phyloP scores from a whole-genome alignment of 768 basidiomycete species.

The Melanogaster broomeanus region DNA sequence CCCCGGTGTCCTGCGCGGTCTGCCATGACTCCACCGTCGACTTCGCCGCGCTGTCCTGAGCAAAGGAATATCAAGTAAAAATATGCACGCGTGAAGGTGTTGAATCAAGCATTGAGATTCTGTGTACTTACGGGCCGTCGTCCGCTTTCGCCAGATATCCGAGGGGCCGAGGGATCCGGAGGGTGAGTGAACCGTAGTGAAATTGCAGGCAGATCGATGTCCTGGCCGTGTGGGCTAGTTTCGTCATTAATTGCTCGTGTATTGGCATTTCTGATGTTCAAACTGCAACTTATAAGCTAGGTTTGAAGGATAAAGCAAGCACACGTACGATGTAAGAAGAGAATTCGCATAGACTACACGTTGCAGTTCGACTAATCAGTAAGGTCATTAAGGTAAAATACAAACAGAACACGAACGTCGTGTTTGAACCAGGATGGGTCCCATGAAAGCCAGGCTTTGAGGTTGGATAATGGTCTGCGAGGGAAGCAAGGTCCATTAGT shows the following conservation, averaged over 20 bases:
- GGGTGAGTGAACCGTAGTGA: constrained; percentile 2
- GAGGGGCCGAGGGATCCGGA: too few species aligned
- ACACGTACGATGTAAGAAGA: constrained; percentile 5
- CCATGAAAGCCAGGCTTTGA: constrained; percentile 4
- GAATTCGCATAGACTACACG: constrained; percentile 6
- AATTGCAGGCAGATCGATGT: not conserved
- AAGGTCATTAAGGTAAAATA: not conserved
- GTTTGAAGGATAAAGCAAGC: too few species aligned
- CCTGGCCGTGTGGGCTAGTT: not conserved
- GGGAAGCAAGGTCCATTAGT: not conserved
- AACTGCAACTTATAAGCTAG: not conserved
- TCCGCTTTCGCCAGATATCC: not conserved
- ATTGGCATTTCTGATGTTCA: constrained; percentile 4
- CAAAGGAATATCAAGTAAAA: not conserved
- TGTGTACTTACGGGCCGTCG: not conserved
- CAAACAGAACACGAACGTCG: not conserved
- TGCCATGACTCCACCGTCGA: constrained; percentile 1
- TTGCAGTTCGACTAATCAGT: not conserved
- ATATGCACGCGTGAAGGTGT: not conserved
- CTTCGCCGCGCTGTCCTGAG: not conserved
- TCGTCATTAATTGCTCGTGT: not conserved
- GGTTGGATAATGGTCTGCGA: constrained; percentile 1
- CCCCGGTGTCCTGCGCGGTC: not conserved
- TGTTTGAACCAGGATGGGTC: constrained; percentile 2
- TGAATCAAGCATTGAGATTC: not conserved